Conservation (phyloP, 768 basidiomycete genomes). For the Naematelia encephala region DNA sequence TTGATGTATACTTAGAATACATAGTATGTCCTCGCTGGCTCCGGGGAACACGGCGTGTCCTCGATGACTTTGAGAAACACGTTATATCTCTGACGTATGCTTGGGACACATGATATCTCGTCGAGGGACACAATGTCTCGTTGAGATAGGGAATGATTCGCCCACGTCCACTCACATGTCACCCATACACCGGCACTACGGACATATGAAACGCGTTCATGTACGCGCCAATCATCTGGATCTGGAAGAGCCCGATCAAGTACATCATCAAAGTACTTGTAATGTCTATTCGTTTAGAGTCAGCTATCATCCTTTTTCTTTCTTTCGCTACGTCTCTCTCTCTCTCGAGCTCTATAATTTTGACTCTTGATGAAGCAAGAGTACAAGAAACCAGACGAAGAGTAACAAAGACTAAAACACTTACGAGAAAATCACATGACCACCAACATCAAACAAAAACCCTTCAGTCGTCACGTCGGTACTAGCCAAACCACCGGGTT, state of each 20-base stretch:
- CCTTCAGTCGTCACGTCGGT: slow-evolving; percentile 51
- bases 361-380: not conserved
- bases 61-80: too few species aligned
- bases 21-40: too few species aligned
- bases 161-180: slow-evolving; percentile 51
- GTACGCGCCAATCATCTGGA: slow-evolving; percentile 51
- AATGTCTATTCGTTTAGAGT: slow-evolving; percentile 47
- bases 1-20: too few species aligned
- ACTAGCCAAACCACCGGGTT: slow-evolving; percentile 51
- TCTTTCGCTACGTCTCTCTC: too few species aligned
- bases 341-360: too few species aligned
- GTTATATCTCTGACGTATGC: too few species aligned
- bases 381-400: too few species aligned
- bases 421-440: slow-evolving; percentile 53
- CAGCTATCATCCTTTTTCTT: too few species aligned
- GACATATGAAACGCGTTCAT: slow-evolving; percentile 52
- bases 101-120: slow-evolving; percentile 8
- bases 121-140: too few species aligned
- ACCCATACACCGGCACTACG: slow-evolving; percentile 50
- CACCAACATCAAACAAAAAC: slow-evolving; percentile 53
- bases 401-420: too few species aligned
- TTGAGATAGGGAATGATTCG: too few species aligned
- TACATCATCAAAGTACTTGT: slow-evolving; percentile 52
- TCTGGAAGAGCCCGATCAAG: slow-evolving; percentile 51
- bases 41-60: too few species aligned